These are phyloP conservation scores for Penicillium taxi DNA, from an alignment of 495 filamentous ascomycete genomes.

Conservation along the genomic window DNA sequence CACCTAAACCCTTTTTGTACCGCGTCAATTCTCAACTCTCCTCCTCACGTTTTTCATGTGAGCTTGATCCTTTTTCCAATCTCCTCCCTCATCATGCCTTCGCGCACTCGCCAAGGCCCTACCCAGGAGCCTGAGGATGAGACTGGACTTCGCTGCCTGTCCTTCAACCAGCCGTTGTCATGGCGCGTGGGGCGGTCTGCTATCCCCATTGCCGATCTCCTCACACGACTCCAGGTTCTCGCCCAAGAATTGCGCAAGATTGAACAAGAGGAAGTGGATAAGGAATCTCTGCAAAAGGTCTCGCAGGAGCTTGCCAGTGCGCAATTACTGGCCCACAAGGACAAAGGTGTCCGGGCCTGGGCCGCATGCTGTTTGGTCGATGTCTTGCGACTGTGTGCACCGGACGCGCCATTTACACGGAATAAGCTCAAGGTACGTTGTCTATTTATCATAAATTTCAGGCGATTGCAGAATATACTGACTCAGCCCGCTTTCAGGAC, in stretches of 20 bases:
- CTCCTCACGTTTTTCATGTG: slow-evolving; percentile 16
- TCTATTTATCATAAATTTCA: not conserved
- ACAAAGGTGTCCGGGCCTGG: slow-evolving; percentile 85
- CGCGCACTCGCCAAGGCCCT: slow-evolving; percentile 42
- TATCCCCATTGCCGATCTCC: slow-evolving; percentile 74
- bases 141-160: slow-evolving; percentile 31
- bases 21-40: slow-evolving; percentile 14
- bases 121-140: slow-evolving; percentile 32
- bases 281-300: slow-evolving; percentile 69
- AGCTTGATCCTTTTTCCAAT: slow-evolving; percentile 17
- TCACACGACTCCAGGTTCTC: slow-evolving; percentile 71
- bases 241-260: slow-evolving; percentile 75
- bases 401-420: slow-evolving; percentile 87
- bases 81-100: slow-evolving; percentile 42
- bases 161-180: slow-evolving; percentile 79
- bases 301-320: slow-evolving; percentile 82
- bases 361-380: slow-evolving; percentile 86
- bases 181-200: slow-evolving; percentile 83
- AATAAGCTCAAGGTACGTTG: slow-evolving; percentile 76
- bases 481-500: slow-evolving; percentile 48
- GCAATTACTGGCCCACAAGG: slow-evolving; percentile 80
- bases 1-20: slow-evolving; percentile 13
- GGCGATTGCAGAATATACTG: slow-evolving; percentile 3
- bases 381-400: slow-evolving; percentile 86
- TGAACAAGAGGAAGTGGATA: slow-evolving; percentile 80